Evolutionary conservation across 345 rosid genomes (phyloP).

Genomic region (Gossypium stocksii): DNA sequence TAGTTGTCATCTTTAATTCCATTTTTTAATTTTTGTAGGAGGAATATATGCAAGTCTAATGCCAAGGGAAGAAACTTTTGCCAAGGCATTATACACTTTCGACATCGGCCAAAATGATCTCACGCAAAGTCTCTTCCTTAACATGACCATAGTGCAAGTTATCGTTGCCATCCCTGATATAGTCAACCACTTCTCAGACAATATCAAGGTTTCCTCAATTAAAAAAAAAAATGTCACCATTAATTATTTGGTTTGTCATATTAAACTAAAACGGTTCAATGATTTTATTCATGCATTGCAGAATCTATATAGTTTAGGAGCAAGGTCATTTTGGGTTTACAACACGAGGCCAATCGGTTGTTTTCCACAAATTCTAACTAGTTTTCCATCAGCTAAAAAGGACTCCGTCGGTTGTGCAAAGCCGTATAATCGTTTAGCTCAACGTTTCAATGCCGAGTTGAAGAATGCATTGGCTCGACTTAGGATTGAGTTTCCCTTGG

Average conservation of each 20-base stretch:
- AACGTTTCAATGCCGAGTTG: background rate
- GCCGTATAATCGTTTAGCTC: conserved; percentile 21
- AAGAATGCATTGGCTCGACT: background rate
- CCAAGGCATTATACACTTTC: background rate
- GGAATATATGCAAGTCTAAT: background rate
- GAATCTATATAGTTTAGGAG: conserved; percentile 40
- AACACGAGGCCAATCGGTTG: conserved; percentile 66
- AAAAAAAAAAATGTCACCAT: background rate
- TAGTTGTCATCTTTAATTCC: background rate
- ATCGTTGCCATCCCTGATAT: background rate
- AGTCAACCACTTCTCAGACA: background rate
- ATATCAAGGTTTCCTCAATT: background rate
- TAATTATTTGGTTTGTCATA: background rate
- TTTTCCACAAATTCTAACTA: conserved; percentile 27
- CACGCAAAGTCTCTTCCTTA: background rate
- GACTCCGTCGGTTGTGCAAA: conserved; percentile 49
- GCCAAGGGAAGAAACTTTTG: background rate
- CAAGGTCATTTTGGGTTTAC: conserved; percentile 58
- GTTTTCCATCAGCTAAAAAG: conserved; percentile 26
- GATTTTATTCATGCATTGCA: conserved; percentile 2
- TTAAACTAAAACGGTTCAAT: background rate
- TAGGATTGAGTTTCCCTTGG: background rate
- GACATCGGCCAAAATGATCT: background rate
- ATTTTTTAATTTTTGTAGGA: background rate
- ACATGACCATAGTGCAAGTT: background rate